These are phyloP conservation scores for Eucalyptus camaldulensis DNA, from an alignment of 345 rosid species.

Conservation along the genomic window DNA sequence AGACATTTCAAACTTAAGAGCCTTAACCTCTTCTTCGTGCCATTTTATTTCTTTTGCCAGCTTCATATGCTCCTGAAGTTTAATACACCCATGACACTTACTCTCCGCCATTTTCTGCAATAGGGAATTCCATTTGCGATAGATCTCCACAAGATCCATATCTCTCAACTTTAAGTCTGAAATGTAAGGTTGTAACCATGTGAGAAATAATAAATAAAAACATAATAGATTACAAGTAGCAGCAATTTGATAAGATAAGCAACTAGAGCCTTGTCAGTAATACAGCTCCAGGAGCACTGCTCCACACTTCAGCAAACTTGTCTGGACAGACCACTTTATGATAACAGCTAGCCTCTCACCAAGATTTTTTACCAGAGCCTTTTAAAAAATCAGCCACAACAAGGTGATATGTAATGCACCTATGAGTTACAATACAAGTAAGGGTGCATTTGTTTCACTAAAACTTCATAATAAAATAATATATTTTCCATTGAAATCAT, in stretches of 20 bases:
- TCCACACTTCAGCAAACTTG: background rate
- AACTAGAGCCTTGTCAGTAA: background rate
- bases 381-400: background rate
- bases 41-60: constrained; percentile 54
- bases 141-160: constrained; percentile 41
- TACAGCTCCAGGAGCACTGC: background rate
- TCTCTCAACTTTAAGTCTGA: constrained; percentile 78
- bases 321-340: background rate
- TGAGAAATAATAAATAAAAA: background rate
- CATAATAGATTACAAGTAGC: background rate
- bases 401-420: background rate
- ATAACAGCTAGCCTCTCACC: background rate
- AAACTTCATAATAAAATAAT: background rate
- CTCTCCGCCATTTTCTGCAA: constrained; percentile 68
- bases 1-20: constrained; percentile 54
- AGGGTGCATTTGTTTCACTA: background rate
- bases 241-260: background rate
- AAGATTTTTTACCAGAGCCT: background rate
- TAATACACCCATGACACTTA: constrained; percentile 85
- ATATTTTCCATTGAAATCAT: background rate
- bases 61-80: constrained; percentile 71
- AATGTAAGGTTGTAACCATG: constrained; percentile 4
- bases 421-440: background rate
- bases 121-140: constrained; percentile 47
- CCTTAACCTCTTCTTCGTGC: constrained; percentile 57